Conservation (phyloP, 345 rosid species). For the Populus nigra region DNA sequence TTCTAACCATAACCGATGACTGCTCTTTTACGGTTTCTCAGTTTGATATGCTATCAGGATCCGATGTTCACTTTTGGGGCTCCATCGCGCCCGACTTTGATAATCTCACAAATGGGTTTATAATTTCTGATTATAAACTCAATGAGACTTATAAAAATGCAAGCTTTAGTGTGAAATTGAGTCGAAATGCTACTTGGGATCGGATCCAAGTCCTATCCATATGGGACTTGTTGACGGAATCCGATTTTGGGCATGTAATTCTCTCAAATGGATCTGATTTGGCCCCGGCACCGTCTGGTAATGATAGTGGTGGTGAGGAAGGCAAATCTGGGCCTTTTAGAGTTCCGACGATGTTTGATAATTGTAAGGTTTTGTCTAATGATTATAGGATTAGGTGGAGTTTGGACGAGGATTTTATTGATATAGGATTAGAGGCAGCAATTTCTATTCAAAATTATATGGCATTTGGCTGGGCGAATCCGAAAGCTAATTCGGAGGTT, state of each 20-base stretch:
- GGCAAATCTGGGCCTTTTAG: conserved; percentile 20
- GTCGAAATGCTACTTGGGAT: conserved; percentile 61
- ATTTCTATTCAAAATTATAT: conserved; percentile 59
- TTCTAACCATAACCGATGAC: conserved; percentile 61
- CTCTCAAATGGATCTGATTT: conserved; percentile 37
- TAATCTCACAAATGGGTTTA: conserved; percentile 67
- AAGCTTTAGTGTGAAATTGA: conserved; percentile 54
- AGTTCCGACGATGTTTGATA: conserved; percentile 73
- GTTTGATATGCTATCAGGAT: conserved; percentile 80
- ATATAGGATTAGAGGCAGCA: conserved; percentile 82
- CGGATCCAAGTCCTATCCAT: conserved; percentile 52
- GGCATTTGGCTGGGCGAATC: conserved; percentile 94
- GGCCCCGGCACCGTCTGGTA: conserved; percentile 42
- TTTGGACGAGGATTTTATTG: conserved; percentile 54
- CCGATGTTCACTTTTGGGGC: conserved; percentile 89
- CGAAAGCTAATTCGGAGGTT: conserved; percentile 39
- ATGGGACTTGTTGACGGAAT: conserved; percentile 66
- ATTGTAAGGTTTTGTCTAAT: conserved; percentile 64
- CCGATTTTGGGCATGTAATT: conserved; percentile 75
- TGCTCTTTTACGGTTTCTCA: conserved; percentile 76
- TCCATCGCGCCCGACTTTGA: conserved; percentile 45
- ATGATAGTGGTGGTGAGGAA: conserved; percentile 16
- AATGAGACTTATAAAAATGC: conserved; percentile 67
- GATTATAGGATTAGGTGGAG: conserved; percentile 76
- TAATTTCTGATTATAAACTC: conserved; percentile 57